phyloP scores from a whole-genome alignment of 2,329 filamentous ascomycete genomes.

The Gaeumannomyces tritici region DNA sequence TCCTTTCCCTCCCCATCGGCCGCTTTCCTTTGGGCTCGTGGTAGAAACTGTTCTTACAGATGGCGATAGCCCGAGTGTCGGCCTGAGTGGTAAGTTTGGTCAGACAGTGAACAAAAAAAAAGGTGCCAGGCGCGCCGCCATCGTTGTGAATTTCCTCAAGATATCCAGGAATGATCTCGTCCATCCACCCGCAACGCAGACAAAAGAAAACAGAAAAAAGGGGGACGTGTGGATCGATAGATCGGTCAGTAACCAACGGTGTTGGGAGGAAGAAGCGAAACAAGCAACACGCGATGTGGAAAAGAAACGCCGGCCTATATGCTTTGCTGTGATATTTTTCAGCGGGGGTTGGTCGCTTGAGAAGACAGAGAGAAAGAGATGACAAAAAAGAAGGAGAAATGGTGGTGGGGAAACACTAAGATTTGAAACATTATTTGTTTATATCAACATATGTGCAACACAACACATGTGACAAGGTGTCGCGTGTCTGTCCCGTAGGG shows the following conservation, averaged over 20 bases:
- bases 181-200: background rate
- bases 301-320: conserved; percentile 1
- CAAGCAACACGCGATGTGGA: background rate
- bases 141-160: background rate
- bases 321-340: background rate
- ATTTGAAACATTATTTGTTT: background rate
- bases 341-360: background rate
- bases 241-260: background rate
- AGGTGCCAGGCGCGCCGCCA: too few species aligned
- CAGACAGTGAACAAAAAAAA: too few species aligned
- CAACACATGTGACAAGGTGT: background rate
- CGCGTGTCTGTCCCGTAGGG: background rate
- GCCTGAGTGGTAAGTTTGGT: background rate
- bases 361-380: background rate
- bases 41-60: background rate
- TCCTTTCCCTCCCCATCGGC: too few species aligned
- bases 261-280: conserved; percentile 2
- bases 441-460: background rate
- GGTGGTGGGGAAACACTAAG: background rate
- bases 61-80: background rate
- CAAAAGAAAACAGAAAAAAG: conserved; percentile 2
- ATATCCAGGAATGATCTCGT: background rate
- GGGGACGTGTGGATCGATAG: too few species aligned
- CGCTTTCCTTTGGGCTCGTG: background rate
- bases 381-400: background rate